These are phyloP conservation scores for Caryocar brasiliense DNA, from an alignment of 441 rosid species.

Conservation along the genomic window DNA sequence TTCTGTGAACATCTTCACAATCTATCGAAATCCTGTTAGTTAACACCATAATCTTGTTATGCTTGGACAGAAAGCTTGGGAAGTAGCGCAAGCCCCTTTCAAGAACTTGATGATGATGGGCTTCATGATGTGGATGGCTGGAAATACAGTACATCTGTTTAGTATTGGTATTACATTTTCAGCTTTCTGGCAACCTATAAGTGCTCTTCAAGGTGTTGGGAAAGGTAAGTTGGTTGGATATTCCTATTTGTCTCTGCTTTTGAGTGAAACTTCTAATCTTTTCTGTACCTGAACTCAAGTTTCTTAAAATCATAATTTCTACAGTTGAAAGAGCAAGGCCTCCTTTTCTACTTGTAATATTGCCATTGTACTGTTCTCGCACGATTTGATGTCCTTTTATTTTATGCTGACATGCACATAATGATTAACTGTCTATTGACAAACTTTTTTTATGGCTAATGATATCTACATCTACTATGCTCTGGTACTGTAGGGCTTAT, in stretches of 20 bases:
- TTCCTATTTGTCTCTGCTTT: not conserved
- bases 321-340: no score
- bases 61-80: constrained; percentile 93
- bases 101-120: constrained; percentile 99
- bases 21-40: not conserved
- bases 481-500: not conserved
- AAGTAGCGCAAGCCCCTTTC: constrained; percentile 94
- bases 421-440: no score
- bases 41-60: not conserved
- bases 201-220: constrained; percentile 91
- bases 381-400: no score
- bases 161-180: constrained; percentile 97
- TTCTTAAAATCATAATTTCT: no score
- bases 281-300: not conserved
- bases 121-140: constrained; percentile 99
- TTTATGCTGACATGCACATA: no score
- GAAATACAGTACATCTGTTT: constrained; percentile 91
- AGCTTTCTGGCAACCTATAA: constrained; percentile 96
- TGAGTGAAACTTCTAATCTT: not conserved
- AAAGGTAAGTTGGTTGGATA: constrained; percentile 50
- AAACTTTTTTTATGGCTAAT: no score
- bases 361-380: no score
- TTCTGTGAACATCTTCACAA: not conserved
- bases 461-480: not conserved
- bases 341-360: no score